Evolutionary conservation across 2,329 filamentous ascomycete species (phyloP), one percentile per base, ranked within the genome.

Genomic region (Fusarium keratoplasticum): DNA sequence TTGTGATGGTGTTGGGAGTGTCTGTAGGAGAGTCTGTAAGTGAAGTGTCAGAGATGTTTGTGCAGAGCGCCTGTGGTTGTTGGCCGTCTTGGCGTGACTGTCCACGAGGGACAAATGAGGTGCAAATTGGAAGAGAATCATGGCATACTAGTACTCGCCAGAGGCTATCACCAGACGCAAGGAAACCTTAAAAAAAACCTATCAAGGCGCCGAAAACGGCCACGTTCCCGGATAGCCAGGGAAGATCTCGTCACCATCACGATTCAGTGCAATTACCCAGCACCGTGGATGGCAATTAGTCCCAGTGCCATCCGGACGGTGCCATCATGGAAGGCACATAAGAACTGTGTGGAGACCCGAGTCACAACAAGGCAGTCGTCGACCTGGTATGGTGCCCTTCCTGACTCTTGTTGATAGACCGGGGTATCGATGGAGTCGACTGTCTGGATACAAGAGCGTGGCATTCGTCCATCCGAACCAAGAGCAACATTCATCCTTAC

Each of bases 141-240:
- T 38, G 38, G 64, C 66, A 62, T 76, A 74, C 74, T 76, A 76
- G 69, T 76, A 76, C 64, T 74, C 22, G 20, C 33, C 40, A 16
- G 58, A 36, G 33, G 54, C 47, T 61, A 57, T 63, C 35, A 50
- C 52, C 54, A 54, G 47, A 66, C 54, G 7, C 29, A 61, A 58
- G 61, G 29, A 61, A 70, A 61, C 38, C 73, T 16, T 29, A 61
- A 58, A 63, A 36, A 61, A 69, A 61, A 33, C 70, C 65, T 67
- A 75, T 70, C 59, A 73, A 66, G 64, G 61, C 67, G 73, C 74
- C 72, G 68, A 62, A 29, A 64, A 52, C 68, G 74, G 71, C 61
- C 72, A 72, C 65, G 68, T 73, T 77, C 61, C 64, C 72, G 50
- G 69, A 70, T 69, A 68, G 47, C 64, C 58, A 50, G 50, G 58